Evolutionary conservation across 2,329 filamentous ascomycete genomes (phyloP).

Genomic region (Lachnellula hyalina): DNA sequence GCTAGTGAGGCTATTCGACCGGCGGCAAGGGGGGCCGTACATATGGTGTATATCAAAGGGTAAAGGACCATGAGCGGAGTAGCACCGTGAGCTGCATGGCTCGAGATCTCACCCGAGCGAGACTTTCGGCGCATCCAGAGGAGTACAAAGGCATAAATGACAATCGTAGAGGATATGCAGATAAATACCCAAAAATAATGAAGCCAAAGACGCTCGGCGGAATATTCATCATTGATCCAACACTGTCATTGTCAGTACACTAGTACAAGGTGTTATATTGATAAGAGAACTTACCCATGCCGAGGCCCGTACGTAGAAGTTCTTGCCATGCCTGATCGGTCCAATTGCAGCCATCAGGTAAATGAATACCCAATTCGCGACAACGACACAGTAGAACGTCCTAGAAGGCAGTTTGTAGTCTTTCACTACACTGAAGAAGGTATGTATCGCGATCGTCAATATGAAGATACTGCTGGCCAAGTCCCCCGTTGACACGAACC

Average conservation of each 20-base stretch:
- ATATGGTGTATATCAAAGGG: conserved; percentile 63
- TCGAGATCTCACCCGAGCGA: not conserved
- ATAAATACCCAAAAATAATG: conserved; percentile 63
- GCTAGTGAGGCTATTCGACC: conserved; percentile 61
- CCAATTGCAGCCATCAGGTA: conserved; percentile 52
- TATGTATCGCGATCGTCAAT: conserved; percentile 59
- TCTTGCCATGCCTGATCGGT: conserved; percentile 31
- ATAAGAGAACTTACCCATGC: conserved; percentile 47
- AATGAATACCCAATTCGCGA: conserved; percentile 52
- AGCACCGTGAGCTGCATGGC: conserved; percentile 14
- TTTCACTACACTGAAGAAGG: conserved; percentile 57
- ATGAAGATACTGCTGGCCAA: conserved; percentile 63
- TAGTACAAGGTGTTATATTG: not conserved
- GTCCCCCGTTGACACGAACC: conserved; percentile 62
- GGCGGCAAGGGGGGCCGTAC: conserved; percentile 60
- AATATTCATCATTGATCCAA: conserved; percentile 55
- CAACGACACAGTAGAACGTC: conserved; percentile 45
- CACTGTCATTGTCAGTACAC: conserved; percentile 39
- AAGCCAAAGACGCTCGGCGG: conserved; percentile 50
- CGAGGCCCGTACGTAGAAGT: conserved; percentile 58
- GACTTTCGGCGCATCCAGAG: conserved; percentile 18
- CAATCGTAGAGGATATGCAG: conserved; percentile 43
- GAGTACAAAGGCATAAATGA: conserved; percentile 40
- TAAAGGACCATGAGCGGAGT: conserved; percentile 57
- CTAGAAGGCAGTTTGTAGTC: conserved; percentile 46